Conservation (phyloP, 2,329 filamentous ascomycete genomes). For the Juglanconis juglandina region DNA sequence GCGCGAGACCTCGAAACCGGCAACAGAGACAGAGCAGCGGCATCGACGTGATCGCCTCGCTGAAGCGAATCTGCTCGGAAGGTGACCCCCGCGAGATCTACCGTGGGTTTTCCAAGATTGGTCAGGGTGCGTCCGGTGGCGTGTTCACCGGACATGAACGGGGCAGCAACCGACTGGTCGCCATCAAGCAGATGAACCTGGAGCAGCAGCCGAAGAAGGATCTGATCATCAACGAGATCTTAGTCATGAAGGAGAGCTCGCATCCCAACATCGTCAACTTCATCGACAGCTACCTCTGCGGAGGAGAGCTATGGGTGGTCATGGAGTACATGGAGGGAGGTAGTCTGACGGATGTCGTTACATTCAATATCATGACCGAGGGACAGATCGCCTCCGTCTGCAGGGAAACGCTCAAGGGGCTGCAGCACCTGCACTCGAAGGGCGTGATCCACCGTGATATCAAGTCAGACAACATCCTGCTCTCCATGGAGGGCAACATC, state of each 20-base stretch:
- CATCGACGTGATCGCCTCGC: constrained; percentile 75
- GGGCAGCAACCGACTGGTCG: constrained; percentile 80
- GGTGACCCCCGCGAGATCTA: constrained; percentile 88
- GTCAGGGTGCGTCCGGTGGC: constrained; percentile 93
- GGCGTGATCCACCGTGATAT: constrained; percentile 98
- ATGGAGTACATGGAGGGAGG: constrained; percentile 99
- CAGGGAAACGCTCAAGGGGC: constrained; percentile 82
- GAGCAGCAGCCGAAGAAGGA: constrained; percentile 99
- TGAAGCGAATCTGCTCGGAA: constrained; percentile 86
- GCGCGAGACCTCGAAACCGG: constrained; percentile 70
- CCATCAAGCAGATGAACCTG: constrained; percentile 99
- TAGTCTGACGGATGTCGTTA: constrained; percentile 95
- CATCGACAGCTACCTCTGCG: constrained; percentile 90
- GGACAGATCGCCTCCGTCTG: constrained; percentile 96
- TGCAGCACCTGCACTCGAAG: constrained; percentile 95
- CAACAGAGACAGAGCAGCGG: constrained; percentile 69
- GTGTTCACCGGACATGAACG: constrained; percentile 89
- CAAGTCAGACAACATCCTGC: constrained; percentile 96
- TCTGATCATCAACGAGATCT: constrained; percentile 96
- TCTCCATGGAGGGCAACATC: constrained; percentile 92
- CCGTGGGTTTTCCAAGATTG: constrained; percentile 86
- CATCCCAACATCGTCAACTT: constrained; percentile 99
- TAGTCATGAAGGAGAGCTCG: constrained; percentile 98
- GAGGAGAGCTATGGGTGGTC: constrained; percentile 92
- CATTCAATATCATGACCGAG: constrained; percentile 98